Percentiles rank a stretch among this genome's conserved stretches.
Evolutionary conservation across 148 eudicot genomes (phyloP).

Genomic region (Rhododendron ovatum): DNA sequence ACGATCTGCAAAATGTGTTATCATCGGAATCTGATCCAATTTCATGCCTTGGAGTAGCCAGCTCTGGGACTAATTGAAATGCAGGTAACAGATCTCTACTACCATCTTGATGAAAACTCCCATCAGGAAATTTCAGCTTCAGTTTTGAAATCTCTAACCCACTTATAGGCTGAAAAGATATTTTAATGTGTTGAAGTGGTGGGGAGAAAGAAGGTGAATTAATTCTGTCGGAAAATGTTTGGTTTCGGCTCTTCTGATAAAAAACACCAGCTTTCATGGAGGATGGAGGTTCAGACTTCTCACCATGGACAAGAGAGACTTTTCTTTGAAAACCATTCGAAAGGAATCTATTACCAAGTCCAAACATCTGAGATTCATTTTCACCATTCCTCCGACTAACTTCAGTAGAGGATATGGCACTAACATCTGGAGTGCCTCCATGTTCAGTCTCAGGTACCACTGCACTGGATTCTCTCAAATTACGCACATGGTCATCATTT

Average conservation of each 20-base stretch:
- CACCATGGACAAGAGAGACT: slow-evolving; percentile 38
- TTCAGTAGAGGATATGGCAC: slow-evolving; percentile 21
- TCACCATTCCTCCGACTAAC: slow-evolving; percentile 25
- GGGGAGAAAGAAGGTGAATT: slow-evolving; percentile 83
- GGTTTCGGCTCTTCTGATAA: slow-evolving; percentile 22
- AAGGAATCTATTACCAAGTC: slow-evolving; percentile 45
- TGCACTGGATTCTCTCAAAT: slow-evolving; percentile 16
- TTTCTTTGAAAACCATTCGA: slow-evolving; percentile 52
- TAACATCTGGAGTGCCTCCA: slow-evolving; percentile 16
- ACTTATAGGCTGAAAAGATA: slow-evolving; percentile 75
- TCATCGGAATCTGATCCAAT: slow-evolving; percentile 77
- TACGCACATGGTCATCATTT: slow-evolving; percentile 13
- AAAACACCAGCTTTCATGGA: slow-evolving; percentile 19
- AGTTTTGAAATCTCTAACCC: slow-evolving; percentile 58
- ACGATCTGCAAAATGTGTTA: slow-evolving; percentile 84
- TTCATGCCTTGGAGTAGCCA: slow-evolving; percentile 33
- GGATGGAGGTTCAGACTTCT: slow-evolving; percentile 19
- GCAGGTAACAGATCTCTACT: slow-evolving; percentile 65
- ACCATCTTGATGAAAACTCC: slow-evolving; percentile 37
- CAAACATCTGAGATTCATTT: slow-evolving; percentile 44
- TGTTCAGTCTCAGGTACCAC: slow-evolving; percentile 21
- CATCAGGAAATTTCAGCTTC: slow-evolving; percentile 75
- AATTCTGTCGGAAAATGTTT: slow-evolving; percentile 24
- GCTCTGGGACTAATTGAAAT: slow-evolving; percentile 87
- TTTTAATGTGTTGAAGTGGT: slow-evolving; percentile 88